Evolutionary conservation across 2,329 filamentous ascomycete species (phyloP).

Genomic region (Tolypocladium paradoxum): DNA sequence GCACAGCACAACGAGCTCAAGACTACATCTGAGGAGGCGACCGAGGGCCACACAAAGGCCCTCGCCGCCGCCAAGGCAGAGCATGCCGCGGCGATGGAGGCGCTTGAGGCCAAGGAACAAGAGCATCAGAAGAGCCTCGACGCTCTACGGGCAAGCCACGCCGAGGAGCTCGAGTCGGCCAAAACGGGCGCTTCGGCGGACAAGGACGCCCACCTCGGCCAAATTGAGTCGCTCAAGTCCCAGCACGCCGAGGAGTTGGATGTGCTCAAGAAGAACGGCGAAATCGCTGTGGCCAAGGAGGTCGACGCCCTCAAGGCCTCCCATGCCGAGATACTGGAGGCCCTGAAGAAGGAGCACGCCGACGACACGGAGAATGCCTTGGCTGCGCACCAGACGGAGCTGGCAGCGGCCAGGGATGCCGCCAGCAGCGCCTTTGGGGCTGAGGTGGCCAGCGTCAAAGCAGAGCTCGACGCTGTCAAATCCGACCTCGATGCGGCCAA

Average conservation of each 20-base stretch:
- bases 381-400: slow-evolving; percentile 19
- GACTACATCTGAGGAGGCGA: slow-evolving; percentile 22
- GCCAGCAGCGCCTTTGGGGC: slow-evolving; percentile 15
- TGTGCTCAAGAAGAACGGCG: slow-evolving; percentile 30
- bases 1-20: slow-evolving; percentile 42
- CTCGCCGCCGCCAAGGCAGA: slow-evolving; percentile 32
- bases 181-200: slow-evolving; percentile 41
- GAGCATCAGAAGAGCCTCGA: slow-evolving; percentile 45
- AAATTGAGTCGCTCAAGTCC: slow-evolving; percentile 44
- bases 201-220: slow-evolving; percentile 33
- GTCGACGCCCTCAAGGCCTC: slow-evolving; percentile 30
- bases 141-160: slow-evolving; percentile 44
- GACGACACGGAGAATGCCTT: slow-evolving; percentile 24
- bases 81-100: slow-evolving; percentile 31
- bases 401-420: slow-evolving; percentile 19
- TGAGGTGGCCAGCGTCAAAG: slow-evolving; percentile 19
- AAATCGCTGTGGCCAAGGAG: slow-evolving; percentile 26
- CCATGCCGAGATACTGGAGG: slow-evolving; percentile 31
- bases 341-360: slow-evolving; percentile 29
- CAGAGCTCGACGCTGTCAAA: slow-evolving; percentile 26
- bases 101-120: slow-evolving; percentile 38
- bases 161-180: slow-evolving; percentile 46
- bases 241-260: slow-evolving; percentile 41
- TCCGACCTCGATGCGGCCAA: slow-evolving; percentile 27
- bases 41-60: slow-evolving; percentile 28